Conservation (phyloP, 1,284 basidiomycete genomes). For the Ceratorhiza oryzae-sativae region DNA sequence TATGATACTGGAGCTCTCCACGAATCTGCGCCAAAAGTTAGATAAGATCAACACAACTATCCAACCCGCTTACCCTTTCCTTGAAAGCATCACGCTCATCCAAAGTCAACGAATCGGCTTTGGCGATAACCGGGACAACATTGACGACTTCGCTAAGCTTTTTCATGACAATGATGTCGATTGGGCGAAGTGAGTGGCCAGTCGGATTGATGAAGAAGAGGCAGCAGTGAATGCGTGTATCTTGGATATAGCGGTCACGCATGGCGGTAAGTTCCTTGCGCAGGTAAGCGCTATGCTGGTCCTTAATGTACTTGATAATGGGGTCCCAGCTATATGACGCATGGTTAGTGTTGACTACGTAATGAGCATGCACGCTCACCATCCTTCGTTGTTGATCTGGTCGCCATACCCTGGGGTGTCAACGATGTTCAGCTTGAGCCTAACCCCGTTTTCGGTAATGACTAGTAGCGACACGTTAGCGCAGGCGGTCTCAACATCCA, state of each 20-base stretch:
- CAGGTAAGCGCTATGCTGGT: slow-evolving; percentile 98
- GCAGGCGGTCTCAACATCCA: neutral
- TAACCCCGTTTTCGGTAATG: slow-evolving; percentile 95
- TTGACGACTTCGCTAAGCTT: slow-evolving; percentile 98
- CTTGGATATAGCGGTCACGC: slow-evolving; percentile 97
- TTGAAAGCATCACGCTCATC: slow-evolving; percentile 96
- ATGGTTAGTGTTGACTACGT: slow-evolving; percentile 37
- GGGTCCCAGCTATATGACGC: slow-evolving; percentile 84
- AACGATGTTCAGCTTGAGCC: slow-evolving; percentile 95
- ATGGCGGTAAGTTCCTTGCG: slow-evolving; percentile 99
- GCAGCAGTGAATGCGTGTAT: slow-evolving; percentile 98
- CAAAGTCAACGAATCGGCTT: slow-evolving; percentile 93
- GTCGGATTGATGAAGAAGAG: slow-evolving; percentile 99
- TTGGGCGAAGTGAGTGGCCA: slow-evolving; percentile 89
- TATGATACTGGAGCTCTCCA: slow-evolving; percentile 90
- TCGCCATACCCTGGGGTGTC: slow-evolving; percentile 99
- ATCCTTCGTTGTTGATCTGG: slow-evolving; percentile 98
- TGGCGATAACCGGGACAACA: slow-evolving; percentile 98
- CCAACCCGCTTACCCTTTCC: slow-evolving; percentile 65
- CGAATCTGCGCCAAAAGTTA: slow-evolving; percentile 67
- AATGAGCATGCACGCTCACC: slow-evolving; percentile 60
- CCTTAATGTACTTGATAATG: slow-evolving; percentile 98
- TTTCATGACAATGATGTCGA: slow-evolving; percentile 99
- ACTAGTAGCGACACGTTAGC: slow-evolving; percentile 59
- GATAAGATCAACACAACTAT: neutral